Evolutionary conservation across 1,284 basidiomycete species (phyloP).

Genomic region (Rugosomyces carneus): DNA sequence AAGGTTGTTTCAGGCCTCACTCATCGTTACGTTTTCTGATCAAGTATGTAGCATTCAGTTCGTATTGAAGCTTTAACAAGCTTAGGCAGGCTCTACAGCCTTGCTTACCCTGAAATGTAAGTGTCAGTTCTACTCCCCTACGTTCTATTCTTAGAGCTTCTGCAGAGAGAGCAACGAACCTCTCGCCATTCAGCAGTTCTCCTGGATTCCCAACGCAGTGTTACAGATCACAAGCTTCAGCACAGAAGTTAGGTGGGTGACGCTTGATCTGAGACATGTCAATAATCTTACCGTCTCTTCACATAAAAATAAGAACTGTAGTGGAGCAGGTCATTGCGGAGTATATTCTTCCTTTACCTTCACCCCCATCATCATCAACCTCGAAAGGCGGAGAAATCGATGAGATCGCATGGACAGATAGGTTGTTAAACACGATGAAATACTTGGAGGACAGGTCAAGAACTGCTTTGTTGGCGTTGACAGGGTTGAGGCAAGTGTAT

Average conservation of each 20-base stretch:
- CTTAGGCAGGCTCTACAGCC: slow-evolving; percentile 73
- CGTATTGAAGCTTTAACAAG: slow-evolving; percentile 77
- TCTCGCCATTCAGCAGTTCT: slow-evolving; percentile 74
- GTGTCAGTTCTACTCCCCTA: slow-evolving; percentile 23
- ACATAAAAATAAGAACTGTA: slow-evolving; percentile 37
- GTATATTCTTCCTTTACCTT: slow-evolving; percentile 78
- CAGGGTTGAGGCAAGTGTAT: slow-evolving; percentile 55
- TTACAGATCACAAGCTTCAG: slow-evolving; percentile 47
- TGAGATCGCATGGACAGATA: slow-evolving; percentile 82
- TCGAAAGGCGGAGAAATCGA: slow-evolving; percentile 61
- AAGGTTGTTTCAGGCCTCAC: slow-evolving; percentile 47
- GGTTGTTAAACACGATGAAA: slow-evolving; percentile 70
- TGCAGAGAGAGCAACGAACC: slow-evolving; percentile 75
- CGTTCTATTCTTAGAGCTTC: background rate
- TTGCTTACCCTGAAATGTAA: slow-evolving; percentile 88
- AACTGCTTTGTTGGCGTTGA: slow-evolving; percentile 54
- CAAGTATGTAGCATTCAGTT: slow-evolving; percentile 52
- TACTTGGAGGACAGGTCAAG: slow-evolving; percentile 60
- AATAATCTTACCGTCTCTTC: background rate
- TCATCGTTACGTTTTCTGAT: background rate
- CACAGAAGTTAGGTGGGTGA: slow-evolving; percentile 51
- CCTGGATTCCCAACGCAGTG: slow-evolving; percentile 88
- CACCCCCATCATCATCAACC: slow-evolving; percentile 33
- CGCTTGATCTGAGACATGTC: background rate
- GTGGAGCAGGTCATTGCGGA: slow-evolving; percentile 66